Base-by-base conservation (phyloP, 345 rosid genomes). In the Theobroma cacao region DNA sequence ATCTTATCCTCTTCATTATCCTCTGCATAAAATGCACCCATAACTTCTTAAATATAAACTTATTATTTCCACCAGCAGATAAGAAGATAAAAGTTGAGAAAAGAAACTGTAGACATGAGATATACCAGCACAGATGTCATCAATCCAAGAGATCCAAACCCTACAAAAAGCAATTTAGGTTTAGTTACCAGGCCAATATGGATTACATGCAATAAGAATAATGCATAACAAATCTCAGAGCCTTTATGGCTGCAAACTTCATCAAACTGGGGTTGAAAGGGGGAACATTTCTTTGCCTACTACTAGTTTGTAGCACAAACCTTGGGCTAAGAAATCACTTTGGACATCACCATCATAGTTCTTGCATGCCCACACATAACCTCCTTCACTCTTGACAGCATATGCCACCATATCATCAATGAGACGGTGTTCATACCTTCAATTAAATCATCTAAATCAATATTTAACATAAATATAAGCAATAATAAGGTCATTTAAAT, bases 371-470 rank as follows among this genome's bases (percentile, higher is more conserved):
- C 99, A 96, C 28, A 96, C 99, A 75, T 94, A 96, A 74, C 97
- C 98, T 78, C 99, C 99, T 70, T 94, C 99, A 36, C 99, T 96
- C 90, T 94, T 96, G 38, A 96, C 82, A 36, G 97, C 97, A 83
- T 94, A 96, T 28, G 99, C 99, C 67, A 96, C 99, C 99, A 96
- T 96, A 85, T 96, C 99, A 85, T 96, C 99, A 77, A 96, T 96
- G 75, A 96, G 95, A 82, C 98, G 99, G 85, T 96, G 99, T 71
- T 96, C 99, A 85, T 96, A 96, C 99, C 99, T 96, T 77, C 75
- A 79, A 80, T 83, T 78, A 17, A 68, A 80, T 64, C 30, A 81
- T 62, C 59, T 2, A 55, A 36, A 26, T 70, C 36, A 64, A 56
- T 47, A 38, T 50, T 47, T 7, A 30, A 67, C 70, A 77, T 50